phyloP scores from a whole-genome alignment of 305 asterid genomes.

The Solanum chacoense region DNA sequence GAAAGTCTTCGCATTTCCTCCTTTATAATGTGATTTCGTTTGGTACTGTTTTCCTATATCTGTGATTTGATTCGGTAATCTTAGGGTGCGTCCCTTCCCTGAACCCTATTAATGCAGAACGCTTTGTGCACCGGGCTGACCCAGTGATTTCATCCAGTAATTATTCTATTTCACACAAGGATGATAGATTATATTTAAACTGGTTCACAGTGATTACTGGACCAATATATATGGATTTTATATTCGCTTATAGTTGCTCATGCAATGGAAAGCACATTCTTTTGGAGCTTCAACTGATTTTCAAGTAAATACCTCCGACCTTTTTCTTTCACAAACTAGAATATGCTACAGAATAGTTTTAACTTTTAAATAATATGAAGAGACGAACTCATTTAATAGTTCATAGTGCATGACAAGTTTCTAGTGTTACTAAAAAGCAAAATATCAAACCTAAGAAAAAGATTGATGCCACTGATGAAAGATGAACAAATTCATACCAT shows the following conservation, averaged over 20 bases:
- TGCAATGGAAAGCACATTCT: not conserved
- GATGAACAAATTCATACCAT: constrained; percentile 37
- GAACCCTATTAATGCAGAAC: not conserved
- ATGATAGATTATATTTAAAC: not conserved
- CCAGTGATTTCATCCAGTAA: not conserved
- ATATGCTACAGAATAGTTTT: not conserved
- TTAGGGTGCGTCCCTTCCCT: not conserved
- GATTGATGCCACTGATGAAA: not conserved
- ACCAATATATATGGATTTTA: not conserved
- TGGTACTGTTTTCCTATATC: not conserved
- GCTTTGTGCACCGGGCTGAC: not conserved
- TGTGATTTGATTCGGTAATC: not conserved
- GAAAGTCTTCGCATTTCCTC: not conserved
- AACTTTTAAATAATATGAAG: not conserved
- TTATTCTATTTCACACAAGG: not conserved
- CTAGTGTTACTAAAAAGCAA: not conserved
- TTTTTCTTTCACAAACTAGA: not conserved
- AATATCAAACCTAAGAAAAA: not conserved
- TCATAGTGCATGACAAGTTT: not conserved
- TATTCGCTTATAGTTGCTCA: not conserved
- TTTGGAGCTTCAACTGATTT: not conserved
- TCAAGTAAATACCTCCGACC: not conserved
- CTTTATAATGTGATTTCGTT: not conserved
- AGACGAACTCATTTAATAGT: not conserved
- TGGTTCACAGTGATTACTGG: not conserved